Evolutionary conservation across 441 rosid species (phyloP).

Genomic region (Capsella rubella): DNA sequence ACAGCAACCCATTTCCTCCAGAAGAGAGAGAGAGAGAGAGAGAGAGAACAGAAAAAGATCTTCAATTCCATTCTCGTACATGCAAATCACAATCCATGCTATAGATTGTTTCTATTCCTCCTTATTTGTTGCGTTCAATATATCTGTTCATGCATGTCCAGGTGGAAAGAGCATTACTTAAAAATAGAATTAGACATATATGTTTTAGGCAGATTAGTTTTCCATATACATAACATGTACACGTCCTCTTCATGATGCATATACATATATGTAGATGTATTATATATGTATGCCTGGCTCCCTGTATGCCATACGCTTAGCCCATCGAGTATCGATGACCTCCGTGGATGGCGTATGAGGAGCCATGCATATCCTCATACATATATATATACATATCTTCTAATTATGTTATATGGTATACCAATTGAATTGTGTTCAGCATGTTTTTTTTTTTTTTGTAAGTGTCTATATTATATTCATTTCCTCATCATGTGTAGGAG

Average conservation of each 20-base stretch:
- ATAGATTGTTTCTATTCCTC: constrained; percentile 20
- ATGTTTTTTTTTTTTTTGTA: neutral
- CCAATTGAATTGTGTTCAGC: constrained; percentile 17
- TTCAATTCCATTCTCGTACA: constrained; percentile 35
- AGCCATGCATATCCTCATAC: constrained; percentile 79
- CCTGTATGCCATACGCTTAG: constrained; percentile 97
- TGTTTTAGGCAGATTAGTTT: constrained; percentile 23
- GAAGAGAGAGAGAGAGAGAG: constrained; percentile 30
- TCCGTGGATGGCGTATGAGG: constrained; percentile 99
- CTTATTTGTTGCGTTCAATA: constrained; percentile 16
- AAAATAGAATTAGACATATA: constrained; percentile 17
- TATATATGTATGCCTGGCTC: constrained; percentile 87
- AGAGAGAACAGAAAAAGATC: constrained; percentile 5
- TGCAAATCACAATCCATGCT: constrained; percentile 31
- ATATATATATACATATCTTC: constrained; percentile 16
- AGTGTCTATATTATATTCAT: constrained; percentile 16
- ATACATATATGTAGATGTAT: constrained; percentile 6
- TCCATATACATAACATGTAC: constrained; percentile 16
- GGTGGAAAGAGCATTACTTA: constrained; percentile 24
- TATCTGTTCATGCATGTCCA: constrained; percentile 35
- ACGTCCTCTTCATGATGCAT: neutral
- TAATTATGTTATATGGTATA: constrained; percentile 17
- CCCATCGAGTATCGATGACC: constrained; percentile 71
- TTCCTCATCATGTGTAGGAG: constrained; percentile 16
- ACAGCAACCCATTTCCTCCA: constrained; percentile 29